Evolutionary conservation across 305 asterid species (phyloP).

Genomic region (Solanum chacoense): DNA sequence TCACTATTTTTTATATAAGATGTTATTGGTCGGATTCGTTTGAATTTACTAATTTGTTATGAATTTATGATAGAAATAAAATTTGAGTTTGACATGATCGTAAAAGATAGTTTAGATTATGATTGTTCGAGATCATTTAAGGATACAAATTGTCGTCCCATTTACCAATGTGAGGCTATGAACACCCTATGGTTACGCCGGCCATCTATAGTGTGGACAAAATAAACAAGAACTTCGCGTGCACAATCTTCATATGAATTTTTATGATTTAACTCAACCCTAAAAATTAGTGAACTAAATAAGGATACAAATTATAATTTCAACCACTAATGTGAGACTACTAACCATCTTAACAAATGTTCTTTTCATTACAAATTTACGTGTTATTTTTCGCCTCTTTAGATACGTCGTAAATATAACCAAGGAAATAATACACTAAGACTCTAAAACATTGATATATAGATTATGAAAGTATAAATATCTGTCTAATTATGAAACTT

Average conservation of each 20-base stretch:
- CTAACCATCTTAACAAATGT: neutral
- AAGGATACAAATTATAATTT: neutral
- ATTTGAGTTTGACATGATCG: accelerated
- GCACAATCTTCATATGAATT: neutral
- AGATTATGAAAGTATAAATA: neutral
- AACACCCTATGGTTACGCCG: neutral
- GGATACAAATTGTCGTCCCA: neutral
- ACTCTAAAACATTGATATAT: neutral
- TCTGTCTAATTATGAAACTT: neutral
- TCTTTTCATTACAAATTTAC: neutral
- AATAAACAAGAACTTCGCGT: neutral
- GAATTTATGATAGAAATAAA: neutral
- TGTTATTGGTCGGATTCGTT: neutral
- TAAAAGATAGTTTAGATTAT: accelerated
- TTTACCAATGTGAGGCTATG: neutral
- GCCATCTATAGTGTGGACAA: neutral
- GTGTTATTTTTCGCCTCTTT: neutral
- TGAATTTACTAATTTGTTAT: neutral
- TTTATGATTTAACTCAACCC: neutral
- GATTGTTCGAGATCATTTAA: neutral
- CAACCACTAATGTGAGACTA: neutral
- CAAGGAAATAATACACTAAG: neutral
- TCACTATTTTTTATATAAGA: neutral
- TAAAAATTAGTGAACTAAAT: neutral
- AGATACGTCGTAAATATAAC: neutral